Evolutionary conservation across 768 basidiomycete genomes (phyloP), one percentile per base, ranked within the genome.

Genomic region (Trametes punicea): DNA sequence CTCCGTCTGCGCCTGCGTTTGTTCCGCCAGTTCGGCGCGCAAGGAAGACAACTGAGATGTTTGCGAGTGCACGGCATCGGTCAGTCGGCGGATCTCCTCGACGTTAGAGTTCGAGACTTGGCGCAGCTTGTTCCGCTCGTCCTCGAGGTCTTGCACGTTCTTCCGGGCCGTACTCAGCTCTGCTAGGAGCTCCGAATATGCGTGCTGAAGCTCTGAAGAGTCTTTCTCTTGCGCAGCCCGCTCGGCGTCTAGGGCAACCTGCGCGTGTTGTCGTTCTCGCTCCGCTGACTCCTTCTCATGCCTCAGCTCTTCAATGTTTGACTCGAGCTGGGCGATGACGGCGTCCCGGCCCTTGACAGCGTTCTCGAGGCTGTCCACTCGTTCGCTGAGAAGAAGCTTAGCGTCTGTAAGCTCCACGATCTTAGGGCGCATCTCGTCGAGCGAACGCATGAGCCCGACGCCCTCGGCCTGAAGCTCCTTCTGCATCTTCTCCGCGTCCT

Each of bases 341-440:
- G 70, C 65, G 59, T 90, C 86, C 18, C 82, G 79, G 58, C 75
- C 79, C 34, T 75, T 74, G 55, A 89, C 60, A 8, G 77, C 73
- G 48, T 77, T 75, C 55, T 84, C 77, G 52, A 90, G 69, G 51
- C 70, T 68, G 59, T 81, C 82, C 41, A 83, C 73, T 63, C 81
- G 82, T 58, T 93, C 88, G 40, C 77, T 75, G 8, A 90, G 76
- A 57, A 88, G 81, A 13, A 89, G 71, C 67, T 86, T 90, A 57
- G 76, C 78, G 33, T 83, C 81, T 2, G 88, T 90, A 51, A 95
- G 75, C 66, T 90, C 85, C 20, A 92, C 84, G 59, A 93, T 84
- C 74, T 93, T 93, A 36, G 88, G 82, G 27, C 87, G 81, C 83
- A 93, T 87, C 70, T 93, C 90, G 60, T 93, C 86, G 57, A 93